Percentiles rank a stretch among this genome's conserved stretches.
phyloP scores from a whole-genome alignment of 1,284 basidiomycete genomes.

The Irpex sp. region DNA sequence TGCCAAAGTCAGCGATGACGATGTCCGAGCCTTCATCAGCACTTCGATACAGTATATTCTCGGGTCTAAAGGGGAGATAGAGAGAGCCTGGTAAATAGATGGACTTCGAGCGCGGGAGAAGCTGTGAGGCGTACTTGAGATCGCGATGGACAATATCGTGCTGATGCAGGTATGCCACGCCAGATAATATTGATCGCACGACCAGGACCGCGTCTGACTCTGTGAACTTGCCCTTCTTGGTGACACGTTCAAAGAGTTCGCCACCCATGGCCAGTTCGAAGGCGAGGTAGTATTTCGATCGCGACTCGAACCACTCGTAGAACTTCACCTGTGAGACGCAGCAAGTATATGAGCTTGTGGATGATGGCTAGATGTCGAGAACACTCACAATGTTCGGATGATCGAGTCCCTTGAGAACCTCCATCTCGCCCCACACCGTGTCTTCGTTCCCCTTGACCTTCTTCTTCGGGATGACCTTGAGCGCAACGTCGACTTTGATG shows the following conservation, averaged over 20 bases:
- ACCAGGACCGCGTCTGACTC: conserved; percentile 82
- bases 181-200: conserved; percentile 70
- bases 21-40: conserved; percentile 70
- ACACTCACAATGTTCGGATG: conserved; percentile 79
- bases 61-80: conserved; percentile 53
- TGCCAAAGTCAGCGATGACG: conserved; percentile 96
- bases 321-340: conserved; percentile 69
- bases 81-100: not conserved
- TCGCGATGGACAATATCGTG: conserved; percentile 92
- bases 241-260: conserved; percentile 85
- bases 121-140: conserved; percentile 57
- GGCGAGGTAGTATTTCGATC: conserved; percentile 86
- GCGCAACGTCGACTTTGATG: conserved; percentile 70
- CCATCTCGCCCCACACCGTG: conserved; percentile 88
- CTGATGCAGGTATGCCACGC: conserved; percentile 80
- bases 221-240: conserved; percentile 83
- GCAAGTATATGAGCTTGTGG: not conserved
- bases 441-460: conserved; percentile 86
- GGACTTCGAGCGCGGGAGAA: not conserved
- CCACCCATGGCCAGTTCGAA: conserved; percentile 92
- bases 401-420: conserved; percentile 81
- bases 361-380: not conserved
- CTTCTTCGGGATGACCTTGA: conserved; percentile 90
- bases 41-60: conserved; percentile 91
- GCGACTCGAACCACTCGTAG: conserved; percentile 90